Evolutionary conservation across 305 asterid genomes (phyloP), one percentile per base, ranked within the genome.

Genomic region (Ilex paraguariensis): DNA sequence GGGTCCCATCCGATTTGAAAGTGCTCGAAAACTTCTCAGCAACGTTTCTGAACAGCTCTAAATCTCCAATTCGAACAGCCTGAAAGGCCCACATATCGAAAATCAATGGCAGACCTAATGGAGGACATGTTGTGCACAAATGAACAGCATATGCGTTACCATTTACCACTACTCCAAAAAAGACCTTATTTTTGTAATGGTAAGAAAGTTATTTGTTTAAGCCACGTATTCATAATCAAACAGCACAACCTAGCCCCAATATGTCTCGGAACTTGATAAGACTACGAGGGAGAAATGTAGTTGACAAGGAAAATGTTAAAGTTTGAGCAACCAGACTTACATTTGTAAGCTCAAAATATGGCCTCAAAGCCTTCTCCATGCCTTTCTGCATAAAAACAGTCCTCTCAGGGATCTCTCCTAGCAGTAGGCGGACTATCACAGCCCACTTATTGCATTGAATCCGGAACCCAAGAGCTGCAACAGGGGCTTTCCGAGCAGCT

Each of bases 301-400:
- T 6, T 21, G 46, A 13, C 60, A 51, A 36, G 31, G 17, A 57
- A 57, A 45, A 13, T 55, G 53, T 31, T 59, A 49, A 13, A 60
- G 60, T 16, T 36, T 2, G 42, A 36, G 14, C 30, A 17, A 49
- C 21, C 54, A 12, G 55, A 76, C 98, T 74, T 73, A 92, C 98
- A 81, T 92, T 92, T 48, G 98, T 90, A 66, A 92, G 97, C 80
- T 90, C 98, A 63, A 90, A 92, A 84, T 92, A 92, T 40, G 98
- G 98, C 70, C 96, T 79, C 73, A 90, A 78, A 30, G 97, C 84
- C 67, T 83, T 90, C 70, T 81, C 96, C 99, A 93, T 93, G 57
- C 95, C 97, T 75, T 91, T 90, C 82, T 93, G 97, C 99, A 93
- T 82, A 67, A 90, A 93, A 67, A 90, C 92, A 51, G 96, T 90